Conservation (phyloP, 106 monocot species). For the Acanthochlamys bracteata region DNA sequence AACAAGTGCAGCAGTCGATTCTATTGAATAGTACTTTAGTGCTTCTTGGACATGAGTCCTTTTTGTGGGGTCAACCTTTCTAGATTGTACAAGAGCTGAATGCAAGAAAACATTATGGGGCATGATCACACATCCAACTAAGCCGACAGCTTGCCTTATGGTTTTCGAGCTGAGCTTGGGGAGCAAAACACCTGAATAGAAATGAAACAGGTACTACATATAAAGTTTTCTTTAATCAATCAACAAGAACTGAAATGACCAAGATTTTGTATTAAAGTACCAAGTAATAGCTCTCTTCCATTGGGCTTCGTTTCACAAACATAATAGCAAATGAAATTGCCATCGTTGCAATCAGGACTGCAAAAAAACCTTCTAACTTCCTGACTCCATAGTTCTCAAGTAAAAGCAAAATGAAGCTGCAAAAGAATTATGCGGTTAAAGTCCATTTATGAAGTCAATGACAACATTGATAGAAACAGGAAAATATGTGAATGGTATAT, state of each 20-base stretch:
- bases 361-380: constrained; percentile 80
- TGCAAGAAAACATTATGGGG: constrained; percentile 88
- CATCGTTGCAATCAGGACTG: constrained; percentile 67
- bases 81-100: constrained; percentile 84
- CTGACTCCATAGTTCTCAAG: constrained; percentile 85
- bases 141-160: constrained; percentile 71
- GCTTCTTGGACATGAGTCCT: constrained; percentile 50
- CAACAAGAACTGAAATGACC: background rate
- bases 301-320: constrained; percentile 70
- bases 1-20: constrained; percentile 55
- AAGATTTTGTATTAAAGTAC: constrained; percentile 16
- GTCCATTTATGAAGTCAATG: background rate
- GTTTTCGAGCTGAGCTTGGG: constrained; percentile 72
- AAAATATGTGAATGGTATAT: too few species aligned
- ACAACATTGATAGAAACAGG: background rate
- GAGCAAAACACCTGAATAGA: constrained; percentile 48
- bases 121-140: constrained; percentile 81
- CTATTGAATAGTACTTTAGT: constrained; percentile 71
- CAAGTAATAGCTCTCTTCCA: constrained; percentile 56
- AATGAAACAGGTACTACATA: background rate
- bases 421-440: background rate
- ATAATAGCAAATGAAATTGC: constrained; percentile 71
- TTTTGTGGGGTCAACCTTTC: constrained; percentile 48
- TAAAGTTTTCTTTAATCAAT: background rate
- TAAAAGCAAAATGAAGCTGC: constrained; percentile 71